Evolutionary conservation across 176 grass and related monocot genomes (phyloP), one percentile per base, ranked within the genome.

Genomic region (Canna indica): DNA sequence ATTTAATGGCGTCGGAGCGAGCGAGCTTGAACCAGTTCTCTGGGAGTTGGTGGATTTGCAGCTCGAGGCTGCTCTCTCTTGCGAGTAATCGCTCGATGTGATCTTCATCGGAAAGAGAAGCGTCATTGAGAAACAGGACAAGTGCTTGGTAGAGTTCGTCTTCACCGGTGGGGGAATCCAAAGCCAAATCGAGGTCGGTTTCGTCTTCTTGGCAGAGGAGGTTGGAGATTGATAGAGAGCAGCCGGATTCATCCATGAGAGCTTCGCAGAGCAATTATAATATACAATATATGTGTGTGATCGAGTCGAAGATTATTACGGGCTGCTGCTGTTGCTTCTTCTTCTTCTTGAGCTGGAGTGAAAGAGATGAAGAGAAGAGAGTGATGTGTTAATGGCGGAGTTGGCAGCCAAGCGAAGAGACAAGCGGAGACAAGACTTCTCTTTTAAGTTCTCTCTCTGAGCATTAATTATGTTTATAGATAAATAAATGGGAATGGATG

Each of bases 141-240:
- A 75, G 29, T 4, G 70, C 52, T 5, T 25, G 67, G 4, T 4
- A 50, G 3, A 17, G 38, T 29, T 42, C 59, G 71, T 84, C 76
- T 7, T 27, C 62, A 25, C 39, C 22, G 18, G 50, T 20, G 0
- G 50, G 50, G 1, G 50, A 54, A 18, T 48, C 27, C 45, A 69
- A 38, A 68, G 16, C 54, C 57, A 27, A 75, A 15, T 72, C 80
- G 38, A 96, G 75, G 52, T 79, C 80, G 30, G 75, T 29, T 81
- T 79, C 63, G 54, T 96, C 78, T 64, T 96, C 88, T 29, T 91
- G 83, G 78, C 91, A 96, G 76, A 91, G 75, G 42, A 96, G 88
- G 46, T 24, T 68, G 62, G 88, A 91, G 77, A 88, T 54, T 29
- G 82, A 78, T 56, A 76, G 69, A 24, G 73, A 81, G 68, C 42